These are phyloP conservation scores for Misopates orontium DNA, from an alignment of 257 asterid genomes.

Conservation along the genomic window DNA sequence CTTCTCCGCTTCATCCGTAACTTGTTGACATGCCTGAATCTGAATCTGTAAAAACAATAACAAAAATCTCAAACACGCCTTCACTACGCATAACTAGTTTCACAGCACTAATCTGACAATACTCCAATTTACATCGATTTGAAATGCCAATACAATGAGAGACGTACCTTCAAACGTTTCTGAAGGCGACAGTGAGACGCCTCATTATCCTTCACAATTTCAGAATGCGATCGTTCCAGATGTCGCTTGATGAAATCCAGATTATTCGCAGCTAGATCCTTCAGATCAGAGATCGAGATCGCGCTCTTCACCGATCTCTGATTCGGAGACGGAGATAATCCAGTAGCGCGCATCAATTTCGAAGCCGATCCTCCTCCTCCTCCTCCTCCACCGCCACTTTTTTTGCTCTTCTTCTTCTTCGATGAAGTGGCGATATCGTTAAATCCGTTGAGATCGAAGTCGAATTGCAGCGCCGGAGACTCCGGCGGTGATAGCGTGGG, in stretches of 20 bases:
- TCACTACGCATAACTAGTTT: too few species aligned
- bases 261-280: slow-evolving; percentile 50
- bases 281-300: slow-evolving; percentile 68
- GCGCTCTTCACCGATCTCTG: slow-evolving; percentile 39
- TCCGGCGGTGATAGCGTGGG: slow-evolving; percentile 47
- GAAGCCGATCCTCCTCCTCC: slow-evolving; percentile 38
- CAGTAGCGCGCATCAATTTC: slow-evolving; percentile 42
- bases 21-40: slow-evolving; percentile 72
- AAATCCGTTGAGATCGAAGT: slow-evolving; percentile 47
- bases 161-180: slow-evolving; percentile 73
- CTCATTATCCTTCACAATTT: slow-evolving; percentile 71
- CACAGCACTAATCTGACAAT: too few species aligned
- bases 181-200: slow-evolving; percentile 73
- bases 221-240: slow-evolving; percentile 67
- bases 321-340: slow-evolving; percentile 38
- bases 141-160: too few species aligned
- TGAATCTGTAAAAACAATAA: slow-evolving; percentile 55
- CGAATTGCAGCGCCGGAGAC: slow-evolving; percentile 50
- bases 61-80: background rate
- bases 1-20: slow-evolving; percentile 75
- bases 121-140: too few species aligned
- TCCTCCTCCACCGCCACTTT: too few species aligned
- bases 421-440: slow-evolving; percentile 37
- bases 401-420: slow-evolving; percentile 48
- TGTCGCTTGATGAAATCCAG: slow-evolving; percentile 59